A percentile compares a stretch with the other conserved stretches of the same genome.
Evolutionary conservation across 805 yeast species (phyloP).

Genomic region (Pichia eremophila): DNA sequence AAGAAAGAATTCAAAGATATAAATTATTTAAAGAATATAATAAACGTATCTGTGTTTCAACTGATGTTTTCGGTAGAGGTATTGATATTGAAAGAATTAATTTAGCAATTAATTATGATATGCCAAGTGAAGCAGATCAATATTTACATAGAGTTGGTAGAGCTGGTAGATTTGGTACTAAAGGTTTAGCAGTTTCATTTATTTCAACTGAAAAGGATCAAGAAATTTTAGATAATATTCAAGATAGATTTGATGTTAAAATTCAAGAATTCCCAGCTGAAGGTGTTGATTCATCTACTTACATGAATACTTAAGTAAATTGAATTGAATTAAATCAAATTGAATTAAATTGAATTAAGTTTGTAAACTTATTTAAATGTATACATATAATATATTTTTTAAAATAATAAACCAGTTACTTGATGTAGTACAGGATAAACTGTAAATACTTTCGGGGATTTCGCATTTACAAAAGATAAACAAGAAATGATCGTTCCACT

Average conservation of each 20-base stretch:
- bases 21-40: constrained; percentile 95
- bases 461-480: background rate
- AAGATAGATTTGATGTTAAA: constrained; percentile 95
- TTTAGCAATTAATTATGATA: constrained; percentile 93
- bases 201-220: constrained; percentile 82
- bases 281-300: constrained; percentile 95
- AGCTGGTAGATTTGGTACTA: constrained; percentile 99
- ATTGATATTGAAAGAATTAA: constrained; percentile 98
- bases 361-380: background rate
- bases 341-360: background rate
- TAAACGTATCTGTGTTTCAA: constrained; percentile 96
- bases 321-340: too few relatives aligned
- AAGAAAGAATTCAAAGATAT: constrained; percentile 95
- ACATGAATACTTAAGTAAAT: constrained; percentile 71
- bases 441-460: background rate
- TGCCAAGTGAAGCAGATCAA: constrained; percentile 95
- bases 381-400: background rate
- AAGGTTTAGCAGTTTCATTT: constrained; percentile 92
- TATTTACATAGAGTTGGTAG: constrained; percentile 98
- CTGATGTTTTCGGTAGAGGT: constrained; percentile 99
- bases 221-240: constrained; percentile 83
- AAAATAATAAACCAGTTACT: background rate
- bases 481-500: too few relatives aligned
- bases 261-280: constrained; percentile 93
- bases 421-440: too few relatives aligned